Conservation (phyloP, 2,329 filamentous ascomycete genomes). For the Aspergillus pseudonomiae region DNA sequence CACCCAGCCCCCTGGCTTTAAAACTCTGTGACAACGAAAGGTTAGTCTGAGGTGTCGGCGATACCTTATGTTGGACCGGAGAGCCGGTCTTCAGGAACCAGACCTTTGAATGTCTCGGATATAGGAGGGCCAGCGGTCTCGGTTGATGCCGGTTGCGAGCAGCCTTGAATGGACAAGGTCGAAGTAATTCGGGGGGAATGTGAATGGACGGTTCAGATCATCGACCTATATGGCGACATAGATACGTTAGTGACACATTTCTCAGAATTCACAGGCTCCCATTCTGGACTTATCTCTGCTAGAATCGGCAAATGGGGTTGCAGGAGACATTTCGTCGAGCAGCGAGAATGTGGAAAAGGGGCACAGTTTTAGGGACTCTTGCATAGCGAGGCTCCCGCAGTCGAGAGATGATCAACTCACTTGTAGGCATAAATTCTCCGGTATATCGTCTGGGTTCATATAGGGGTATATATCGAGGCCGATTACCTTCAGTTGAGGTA, state of each 20-base stretch:
- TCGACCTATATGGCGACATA: conserved; percentile 55
- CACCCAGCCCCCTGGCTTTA: conserved; percentile 79
- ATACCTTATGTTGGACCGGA: neutral
- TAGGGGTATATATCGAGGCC: conserved; percentile 73
- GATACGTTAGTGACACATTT: conserved; percentile 7
- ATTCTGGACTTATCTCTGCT: neutral
- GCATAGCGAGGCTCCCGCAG: neutral
- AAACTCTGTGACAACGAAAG: conserved; percentile 31
- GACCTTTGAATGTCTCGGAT: conserved; percentile 70
- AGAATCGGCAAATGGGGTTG: too few relatives aligned
- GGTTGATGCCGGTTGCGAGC: conserved; percentile 65
- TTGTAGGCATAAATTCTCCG: conserved; percentile 70
- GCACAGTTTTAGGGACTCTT: neutral
- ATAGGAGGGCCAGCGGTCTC: conserved; percentile 73
- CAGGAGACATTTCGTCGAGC: neutral
- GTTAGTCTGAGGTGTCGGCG: conserved; percentile 10
- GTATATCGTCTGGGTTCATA: conserved; percentile 66
- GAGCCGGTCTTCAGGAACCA: conserved; percentile 18
- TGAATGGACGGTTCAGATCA: conserved; percentile 70
- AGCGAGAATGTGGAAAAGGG: neutral
- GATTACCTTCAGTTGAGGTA: conserved; percentile 58
- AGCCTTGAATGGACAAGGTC: conserved; percentile 78
- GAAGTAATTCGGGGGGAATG: conserved; percentile 71
- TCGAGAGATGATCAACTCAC: conserved; percentile 35
- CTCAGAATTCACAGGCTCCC: neutral